These are phyloP conservation scores for Chlorella sp. DNA, from an alignment of 139 green algal species.

Conservation along the genomic window DNA sequence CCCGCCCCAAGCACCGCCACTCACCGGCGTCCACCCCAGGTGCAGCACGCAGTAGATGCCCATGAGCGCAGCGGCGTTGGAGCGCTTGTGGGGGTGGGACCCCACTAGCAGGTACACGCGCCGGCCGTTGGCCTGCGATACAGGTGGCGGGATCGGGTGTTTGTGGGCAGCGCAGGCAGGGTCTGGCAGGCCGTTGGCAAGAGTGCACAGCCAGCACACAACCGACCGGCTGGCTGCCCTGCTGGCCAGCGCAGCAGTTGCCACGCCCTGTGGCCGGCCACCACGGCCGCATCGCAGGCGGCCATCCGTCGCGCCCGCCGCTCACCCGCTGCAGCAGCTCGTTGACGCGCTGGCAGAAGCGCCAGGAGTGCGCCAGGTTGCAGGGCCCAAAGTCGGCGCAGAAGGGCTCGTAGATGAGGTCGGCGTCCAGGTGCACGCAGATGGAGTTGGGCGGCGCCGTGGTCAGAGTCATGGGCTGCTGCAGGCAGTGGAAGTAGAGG, in stretches of 20 bases:
- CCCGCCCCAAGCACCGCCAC: no score
- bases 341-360: conserved; percentile 78
- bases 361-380: conserved; percentile 86
- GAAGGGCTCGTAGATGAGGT: conserved; percentile 91
- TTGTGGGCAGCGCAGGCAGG: not conserved
- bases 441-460: conserved; percentile 54
- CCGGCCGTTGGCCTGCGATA: conserved; percentile 9
- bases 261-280: not conserved
- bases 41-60: conserved; percentile 86
- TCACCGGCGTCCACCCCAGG: conserved; percentile 60
- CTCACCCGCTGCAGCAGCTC: conserved; percentile 69
- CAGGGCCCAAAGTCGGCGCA: conserved; percentile 93
- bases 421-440: conserved; percentile 46
- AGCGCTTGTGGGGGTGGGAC: conserved; percentile 67
- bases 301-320: not conserved
- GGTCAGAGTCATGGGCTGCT: conserved; percentile 40
- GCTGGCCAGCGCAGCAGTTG: no score
- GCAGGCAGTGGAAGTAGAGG: conserved; percentile 67
- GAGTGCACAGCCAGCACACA: not conserved
- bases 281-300: no score
- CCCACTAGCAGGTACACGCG: conserved; percentile 73
- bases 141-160: no score
- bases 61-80: conserved; percentile 89
- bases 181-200: not conserved
- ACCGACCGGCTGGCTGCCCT: no score